Evolutionary conservation across 1,284 basidiomycete genomes (phyloP), one percentile per base, ranked within the genome.

Genomic region (Crucibulum parvulum): DNA sequence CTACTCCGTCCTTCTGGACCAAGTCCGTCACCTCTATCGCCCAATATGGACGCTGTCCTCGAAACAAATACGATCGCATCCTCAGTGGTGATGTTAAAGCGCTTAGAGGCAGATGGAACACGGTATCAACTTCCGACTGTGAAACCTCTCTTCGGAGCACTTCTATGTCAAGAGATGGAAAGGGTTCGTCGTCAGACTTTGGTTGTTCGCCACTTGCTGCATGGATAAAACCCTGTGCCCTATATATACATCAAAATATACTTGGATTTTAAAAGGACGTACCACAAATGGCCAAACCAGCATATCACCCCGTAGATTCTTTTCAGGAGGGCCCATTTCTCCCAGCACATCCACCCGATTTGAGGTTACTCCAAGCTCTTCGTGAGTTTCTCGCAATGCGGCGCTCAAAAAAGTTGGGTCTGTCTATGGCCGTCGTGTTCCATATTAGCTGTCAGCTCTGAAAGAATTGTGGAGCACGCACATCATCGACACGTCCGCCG

Each of bases 241-340:
- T 55, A 58, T 48, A 31, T 41, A 43, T 24, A 18, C 16, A 52
- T 18, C 48, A 53, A 45, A 47, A 31, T 35, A 46, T 38, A 1
- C 57, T 39, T 50, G 50, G 37, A 48, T 53, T 51, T 54, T 48
- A 48, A 10, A 13, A 34, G 37, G 46, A 84, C 88, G 75, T 72
- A 92, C 92, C 47, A 93, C 86, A 66, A 86, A 90, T 16, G 91
- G 89, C 85, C 88, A 91, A 2, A 93, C 92, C 13, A 82, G 74
- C 71, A 91, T 74, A 56, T 82, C 79, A 38, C 88, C 87, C 15
- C 78, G 72, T 31, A 89, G 76, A 58, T 87, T 91, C 24, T 78
- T 68, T 68, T 90, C 85, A 2, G 89, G 79, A 4, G 89, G 87
- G 9, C 87, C 86, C 18, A 92, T 75, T 55, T 81, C 73, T 11